A percentile compares a stretch with the other conserved stretches of the same genome.
Evolutionary conservation across 2,329 filamentous ascomycete genomes (phyloP).

Genomic region (Colletotrichum trifolii): DNA sequence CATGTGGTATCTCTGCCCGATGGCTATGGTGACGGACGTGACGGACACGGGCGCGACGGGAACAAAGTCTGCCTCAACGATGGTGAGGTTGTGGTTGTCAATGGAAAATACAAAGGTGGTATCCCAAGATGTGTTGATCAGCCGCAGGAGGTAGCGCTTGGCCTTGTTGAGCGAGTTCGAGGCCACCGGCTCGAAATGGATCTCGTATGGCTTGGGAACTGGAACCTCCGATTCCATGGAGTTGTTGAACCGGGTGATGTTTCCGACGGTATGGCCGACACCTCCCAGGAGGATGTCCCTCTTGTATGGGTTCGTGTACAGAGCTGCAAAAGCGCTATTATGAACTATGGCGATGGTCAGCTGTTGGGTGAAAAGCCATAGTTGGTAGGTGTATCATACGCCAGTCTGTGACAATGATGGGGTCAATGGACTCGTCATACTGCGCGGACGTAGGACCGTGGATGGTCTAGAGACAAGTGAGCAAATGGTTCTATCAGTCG

Average conservation of each 20-base stretch:
- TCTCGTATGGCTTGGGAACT: slow-evolving; percentile 10
- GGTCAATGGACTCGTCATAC: slow-evolving; percentile 35
- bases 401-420: slow-evolving; percentile 37
- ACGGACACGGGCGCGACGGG: slow-evolving; percentile 59
- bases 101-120: slow-evolving; percentile 50
- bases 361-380: too few relatives aligned
- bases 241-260: slow-evolving; percentile 5
- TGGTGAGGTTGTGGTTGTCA: slow-evolving; percentile 50
- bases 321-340: slow-evolving; percentile 10
- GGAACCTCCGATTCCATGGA: not conserved
- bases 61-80: slow-evolving; percentile 61
- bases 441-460: slow-evolving; percentile 33
- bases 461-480: slow-evolving; percentile 27
- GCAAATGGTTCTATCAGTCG: too few relatives aligned
- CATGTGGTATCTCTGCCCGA: slow-evolving; percentile 54
- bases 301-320: not conserved
- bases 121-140: slow-evolving; percentile 49
- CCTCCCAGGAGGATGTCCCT: slow-evolving; percentile 12
- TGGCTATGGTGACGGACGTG: slow-evolving; percentile 58
- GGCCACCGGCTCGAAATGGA: slow-evolving; percentile 2
- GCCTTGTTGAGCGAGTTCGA: slow-evolving; percentile 31
- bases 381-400: slow-evolving; percentile 8
- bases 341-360: not conserved
- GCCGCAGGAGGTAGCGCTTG: slow-evolving; percentile 46
- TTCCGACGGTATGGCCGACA: not conserved